Percentiles rank a stretch among this genome's conserved stretches.
Evolutionary conservation across 768 basidiomycete species (phyloP).

Genomic region (Termitomyces sp.): DNA sequence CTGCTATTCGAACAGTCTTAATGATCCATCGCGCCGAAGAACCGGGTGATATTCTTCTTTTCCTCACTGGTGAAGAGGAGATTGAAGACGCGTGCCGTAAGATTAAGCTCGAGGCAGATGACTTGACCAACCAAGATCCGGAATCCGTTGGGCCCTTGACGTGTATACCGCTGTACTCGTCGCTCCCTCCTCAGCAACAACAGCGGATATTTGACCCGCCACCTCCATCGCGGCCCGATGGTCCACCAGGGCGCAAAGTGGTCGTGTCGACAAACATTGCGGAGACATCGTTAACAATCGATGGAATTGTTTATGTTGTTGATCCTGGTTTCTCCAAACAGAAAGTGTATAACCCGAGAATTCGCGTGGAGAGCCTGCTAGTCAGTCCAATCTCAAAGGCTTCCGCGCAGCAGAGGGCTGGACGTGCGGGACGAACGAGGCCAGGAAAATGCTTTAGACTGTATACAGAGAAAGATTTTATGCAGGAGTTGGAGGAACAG

Average conservation of each 20-base stretch:
- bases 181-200: conserved; percentile 89
- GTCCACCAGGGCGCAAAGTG: conserved; percentile 88
- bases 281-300: conserved; percentile 95
- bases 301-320: conserved; percentile 99
- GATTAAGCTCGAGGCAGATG: conserved; percentile 87
- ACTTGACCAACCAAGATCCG: conserved; percentile 64
- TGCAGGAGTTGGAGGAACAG: conserved; percentile 93
- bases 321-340: conserved; percentile 98
- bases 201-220: conserved; percentile 94
- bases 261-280: conserved; percentile 97
- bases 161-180: conserved; percentile 93
- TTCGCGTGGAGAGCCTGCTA: conserved; percentile 89
- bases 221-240: conserved; percentile 56
- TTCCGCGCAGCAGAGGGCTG: conserved; percentile 92
- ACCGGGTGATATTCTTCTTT: conserved; percentile 86
- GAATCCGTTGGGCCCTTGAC: conserved; percentile 77
- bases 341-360: conserved; percentile 96
- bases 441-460: conserved; percentile 97
- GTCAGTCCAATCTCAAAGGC: conserved; percentile 97
- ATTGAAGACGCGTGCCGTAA: conserved; percentile 95
- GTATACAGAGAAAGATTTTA: conserved; percentile 97
- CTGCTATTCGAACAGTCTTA: conserved; percentile 90
- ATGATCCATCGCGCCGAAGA: conserved; percentile 98
- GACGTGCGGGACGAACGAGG: conserved; percentile 91
- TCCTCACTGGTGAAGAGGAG: conserved; percentile 98